Base-by-base conservation (phyloP, 257 asterid genomes). In the Nicotiana otophora region DNA sequence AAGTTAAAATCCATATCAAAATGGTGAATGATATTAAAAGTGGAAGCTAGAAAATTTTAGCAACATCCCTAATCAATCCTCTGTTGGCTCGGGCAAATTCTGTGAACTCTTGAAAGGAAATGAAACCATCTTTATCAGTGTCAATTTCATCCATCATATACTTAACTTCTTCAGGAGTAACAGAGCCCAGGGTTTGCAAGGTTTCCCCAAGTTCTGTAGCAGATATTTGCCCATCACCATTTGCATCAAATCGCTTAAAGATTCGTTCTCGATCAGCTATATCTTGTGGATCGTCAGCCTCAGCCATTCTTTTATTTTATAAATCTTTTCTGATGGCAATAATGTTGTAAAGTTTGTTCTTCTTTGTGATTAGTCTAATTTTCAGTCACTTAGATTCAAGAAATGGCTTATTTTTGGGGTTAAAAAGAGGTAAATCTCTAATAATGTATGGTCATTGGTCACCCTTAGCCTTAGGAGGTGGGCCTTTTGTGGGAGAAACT, bases 131-230 rank as follows among this genome's bases (percentile, higher is more conserved):
- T 1, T 95, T 94, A 86, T 95, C 91, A 1, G 95, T 89, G 79
- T 94, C 98, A 31, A 94, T 91, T 88, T 95, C 99, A 26, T 78
- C 88, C 98, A 95, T 92, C 96, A 95, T 92, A 17, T 92, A 90
- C 82, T 80, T 87, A 8, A 92, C 93, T 82, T 95, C 98, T 2
- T 92, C 97, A 0, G 89, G 78, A 0, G 96, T 78, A 81, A 92
- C 95, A 20, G 95, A 89, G 33, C 98, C 98, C 0, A 95, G 88
- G 11, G 87, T 64, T 86, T 92, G 92, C 84, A 95, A 88, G 5
- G 94, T 91, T 57, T 94, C 97, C 6, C 95, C 93, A 1, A 95
- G 90, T 91, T 95, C 99, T 3, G 90, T 34, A 0, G 97, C 85
- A 0, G 98, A 95, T 61, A 95, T 92, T 75, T 92, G 89, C 6